Evolutionary conservation across 805 yeast genomes (phyloP).

Genomic region (Suhomyces faveliae): DNA sequence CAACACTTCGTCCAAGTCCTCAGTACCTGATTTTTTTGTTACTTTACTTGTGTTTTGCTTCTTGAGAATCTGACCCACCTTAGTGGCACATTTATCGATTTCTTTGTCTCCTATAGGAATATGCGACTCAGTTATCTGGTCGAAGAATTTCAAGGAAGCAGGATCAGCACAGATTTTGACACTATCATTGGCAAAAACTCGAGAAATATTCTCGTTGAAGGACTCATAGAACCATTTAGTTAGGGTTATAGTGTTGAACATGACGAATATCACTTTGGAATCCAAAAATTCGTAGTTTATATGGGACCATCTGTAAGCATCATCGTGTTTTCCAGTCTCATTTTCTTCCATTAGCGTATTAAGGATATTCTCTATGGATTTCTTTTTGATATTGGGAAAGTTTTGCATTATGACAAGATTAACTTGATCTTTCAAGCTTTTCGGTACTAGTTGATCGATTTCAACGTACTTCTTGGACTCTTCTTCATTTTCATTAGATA

Average conservation of each 20-base stretch:
- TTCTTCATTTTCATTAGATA: slow-evolving; percentile 12
- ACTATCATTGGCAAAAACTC: background rate
- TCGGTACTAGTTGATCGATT: slow-evolving; percentile 29
- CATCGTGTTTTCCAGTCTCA: background rate
- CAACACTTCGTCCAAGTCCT: slow-evolving; percentile 35
- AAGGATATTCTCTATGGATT: slow-evolving; percentile 34
- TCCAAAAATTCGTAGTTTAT: slow-evolving; percentile 34
- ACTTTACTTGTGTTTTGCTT: slow-evolving; percentile 13
- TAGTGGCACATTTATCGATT: background rate
- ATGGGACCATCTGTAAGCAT: slow-evolving; percentile 28
- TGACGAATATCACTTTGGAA: slow-evolving; percentile 30
- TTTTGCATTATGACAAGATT: slow-evolving; percentile 31
- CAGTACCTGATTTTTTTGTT: slow-evolving; percentile 26
- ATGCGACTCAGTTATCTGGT: background rate
- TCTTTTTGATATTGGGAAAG: slow-evolving; percentile 30
- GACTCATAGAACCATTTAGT: slow-evolving; percentile 15
- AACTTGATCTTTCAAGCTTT: slow-evolving; percentile 35
- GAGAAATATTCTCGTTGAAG: background rate
- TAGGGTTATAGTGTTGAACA: slow-evolving; percentile 20
- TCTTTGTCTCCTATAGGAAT: background rate
- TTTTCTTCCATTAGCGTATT: slow-evolving; percentile 13
- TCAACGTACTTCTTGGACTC: slow-evolving; percentile 21
- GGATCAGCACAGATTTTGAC: slow-evolving; percentile 2
- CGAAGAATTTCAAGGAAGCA: background rate
- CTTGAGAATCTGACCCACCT: slow-evolving; percentile 5